Conservation (phyloP, 2,329 filamentous ascomycete genomes). For the Alternaria dauci region DNA sequence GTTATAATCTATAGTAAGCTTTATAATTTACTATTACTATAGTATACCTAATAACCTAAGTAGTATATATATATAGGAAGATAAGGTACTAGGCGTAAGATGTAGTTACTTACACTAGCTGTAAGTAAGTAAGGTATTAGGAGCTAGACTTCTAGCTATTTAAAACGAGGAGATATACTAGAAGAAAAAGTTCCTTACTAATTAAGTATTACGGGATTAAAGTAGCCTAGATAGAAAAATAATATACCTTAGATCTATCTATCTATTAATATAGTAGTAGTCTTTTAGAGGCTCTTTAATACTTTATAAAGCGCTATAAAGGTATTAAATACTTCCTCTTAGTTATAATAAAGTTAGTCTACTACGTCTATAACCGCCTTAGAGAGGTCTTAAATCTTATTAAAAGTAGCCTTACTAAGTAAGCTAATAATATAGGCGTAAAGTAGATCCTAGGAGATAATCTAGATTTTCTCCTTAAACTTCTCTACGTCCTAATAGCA, state of each 20-base stretch:
- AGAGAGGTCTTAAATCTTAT: constrained; percentile 16
- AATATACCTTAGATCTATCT: constrained; percentile 10
- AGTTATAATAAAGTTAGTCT: constrained; percentile 5
- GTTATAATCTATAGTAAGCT: constrained; percentile 26
- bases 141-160: constrained; percentile 23
- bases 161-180: neutral
- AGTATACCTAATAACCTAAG: constrained; percentile 4
- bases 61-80: constrained; percentile 16
- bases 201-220: constrained; percentile 12
- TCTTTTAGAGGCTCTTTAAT: constrained; percentile 6
- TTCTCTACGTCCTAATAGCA: constrained; percentile 16
- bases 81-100: constrained; percentile 17
- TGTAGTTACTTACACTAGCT: constrained; percentile 10
- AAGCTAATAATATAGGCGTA: constrained; percentile 21
- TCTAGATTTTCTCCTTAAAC: constrained; percentile 17
- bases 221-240: constrained; percentile 5
- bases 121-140: constrained; percentile 18
- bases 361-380: constrained; percentile 11
- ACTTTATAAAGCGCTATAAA: constrained; percentile 21
- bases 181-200: constrained; percentile 13
- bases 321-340: constrained; percentile 17
- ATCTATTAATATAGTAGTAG: constrained; percentile 9
- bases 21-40: constrained; percentile 8
- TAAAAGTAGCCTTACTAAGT: constrained; percentile 13
- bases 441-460: constrained; percentile 20